A percentile compares a stretch with the other conserved stretches of the same genome.
Conservation (phyloP, 2,329 filamentous ascomycete species). For the Colletotrichum sp. region DNA sequence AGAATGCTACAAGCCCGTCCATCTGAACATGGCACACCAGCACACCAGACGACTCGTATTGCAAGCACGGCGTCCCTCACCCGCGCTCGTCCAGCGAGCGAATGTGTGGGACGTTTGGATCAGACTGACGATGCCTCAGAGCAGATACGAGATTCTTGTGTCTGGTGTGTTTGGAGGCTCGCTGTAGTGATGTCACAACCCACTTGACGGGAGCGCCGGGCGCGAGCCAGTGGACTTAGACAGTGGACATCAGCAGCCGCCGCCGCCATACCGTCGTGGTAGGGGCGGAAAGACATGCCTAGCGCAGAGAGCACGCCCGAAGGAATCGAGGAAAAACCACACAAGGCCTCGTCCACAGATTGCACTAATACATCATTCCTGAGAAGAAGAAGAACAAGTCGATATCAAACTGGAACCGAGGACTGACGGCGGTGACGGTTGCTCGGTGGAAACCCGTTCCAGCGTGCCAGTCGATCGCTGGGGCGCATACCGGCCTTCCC, state of each 20-base stretch:
- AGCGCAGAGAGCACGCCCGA: background rate
- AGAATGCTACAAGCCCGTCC: background rate
- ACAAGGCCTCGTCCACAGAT: background rate
- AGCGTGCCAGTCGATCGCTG: background rate
- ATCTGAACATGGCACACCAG: background rate
- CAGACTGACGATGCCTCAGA: constrained; percentile 6
- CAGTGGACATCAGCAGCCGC: background rate
- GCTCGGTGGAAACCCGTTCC: constrained; percentile 2
- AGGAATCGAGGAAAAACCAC: background rate
- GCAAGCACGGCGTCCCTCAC: background rate
- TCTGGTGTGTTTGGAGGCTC: background rate
- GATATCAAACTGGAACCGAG: constrained; percentile 4
- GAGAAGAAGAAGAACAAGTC: background rate
- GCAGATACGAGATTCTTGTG: constrained; percentile 3
- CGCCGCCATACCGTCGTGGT: background rate
- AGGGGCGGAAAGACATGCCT: constrained; percentile 14
- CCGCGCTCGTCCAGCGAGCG: background rate
- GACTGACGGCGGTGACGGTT: constrained; percentile 1
- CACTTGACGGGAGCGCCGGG: constrained; percentile 8
- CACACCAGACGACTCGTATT: constrained; percentile 10
- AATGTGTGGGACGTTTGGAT: constrained; percentile 4
- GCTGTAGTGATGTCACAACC: constrained; percentile 16
- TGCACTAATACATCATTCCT: background rate
- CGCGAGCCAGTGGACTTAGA: background rate
- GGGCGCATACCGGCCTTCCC: background rate